These are phyloP conservation scores for Cajanus cajan DNA, from an alignment of 306 rosid species.

Conservation along the genomic window DNA sequence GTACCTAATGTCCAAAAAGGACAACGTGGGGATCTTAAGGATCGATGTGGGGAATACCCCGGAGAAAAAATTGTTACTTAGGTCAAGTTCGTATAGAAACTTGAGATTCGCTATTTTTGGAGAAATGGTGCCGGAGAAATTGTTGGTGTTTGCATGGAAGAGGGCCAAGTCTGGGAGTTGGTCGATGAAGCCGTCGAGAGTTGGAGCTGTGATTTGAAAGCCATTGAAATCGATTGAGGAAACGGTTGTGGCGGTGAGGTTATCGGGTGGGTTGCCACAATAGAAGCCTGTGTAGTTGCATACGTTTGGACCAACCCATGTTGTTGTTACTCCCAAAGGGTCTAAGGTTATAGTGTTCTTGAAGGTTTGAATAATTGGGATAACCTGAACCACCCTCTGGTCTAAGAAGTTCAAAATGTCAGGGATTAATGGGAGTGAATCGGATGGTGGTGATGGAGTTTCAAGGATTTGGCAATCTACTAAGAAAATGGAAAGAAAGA, in stretches of 20 bases:
- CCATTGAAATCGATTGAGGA: conserved; percentile 85
- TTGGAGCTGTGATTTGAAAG: conserved; percentile 55
- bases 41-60: conserved; percentile 67
- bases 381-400: conserved; percentile 49
- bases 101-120: conserved; percentile 50
- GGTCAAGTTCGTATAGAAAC: conserved; percentile 67
- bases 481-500: conserved; percentile 15
- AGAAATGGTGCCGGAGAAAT: conserved; percentile 62
- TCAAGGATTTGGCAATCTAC: conserved; percentile 32
- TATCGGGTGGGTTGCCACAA: conserved; percentile 69
- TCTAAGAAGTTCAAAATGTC: conserved; percentile 51
- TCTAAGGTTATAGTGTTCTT: conserved; percentile 73
- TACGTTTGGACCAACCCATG: conserved; percentile 77
- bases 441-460: conserved; percentile 1
- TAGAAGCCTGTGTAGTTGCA: conserved; percentile 82
- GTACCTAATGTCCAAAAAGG: conserved; percentile 70
- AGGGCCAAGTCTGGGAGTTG: conserved; percentile 72
- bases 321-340: conserved; percentile 59
- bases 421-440: conserved; percentile 26
- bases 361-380: conserved; percentile 75
- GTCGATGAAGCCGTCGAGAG: conserved; percentile 77
- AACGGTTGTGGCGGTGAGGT: conserved; percentile 55
- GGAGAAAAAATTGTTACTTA: conserved; percentile 70
- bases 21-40: conserved; percentile 42
- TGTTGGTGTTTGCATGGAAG: conserved; percentile 84